Base-by-base conservation (phyloP, 2,329 filamentous ascomycete species). In the Diplodia seriata region DNA sequence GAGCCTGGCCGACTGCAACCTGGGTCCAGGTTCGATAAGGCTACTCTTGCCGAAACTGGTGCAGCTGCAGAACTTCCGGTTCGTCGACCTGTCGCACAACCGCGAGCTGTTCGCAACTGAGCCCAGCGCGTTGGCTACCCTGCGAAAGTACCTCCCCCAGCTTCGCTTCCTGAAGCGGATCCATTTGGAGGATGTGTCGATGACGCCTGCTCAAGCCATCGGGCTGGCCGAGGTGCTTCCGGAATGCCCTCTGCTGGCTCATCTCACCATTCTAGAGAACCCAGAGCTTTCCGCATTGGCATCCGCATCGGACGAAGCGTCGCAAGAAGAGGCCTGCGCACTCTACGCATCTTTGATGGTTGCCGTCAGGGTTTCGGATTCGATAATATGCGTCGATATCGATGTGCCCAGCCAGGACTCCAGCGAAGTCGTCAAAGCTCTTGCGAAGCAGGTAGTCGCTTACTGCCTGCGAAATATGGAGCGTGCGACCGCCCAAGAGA, bases 391-490 rank as follows among this genome's bases (percentile, higher is more conserved):
- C 68, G 87, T 99, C 69, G 95, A 98, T 76, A 92, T 98, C 68
- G 94, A 98, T 73, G 89, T 96, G 2, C 95, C 94, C 0, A 89
- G 86, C 38, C 84, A 89, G 26, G 89, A 92, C 67, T 91, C 91
- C n/a, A 92, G 91, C 66, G 95, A 97, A 76, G 87, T 97, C 29
- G 91, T 97, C 73, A 96, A 93, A 78, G 94, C 93, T 3, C 85
- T 97, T 72, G 94, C 93, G 0, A 96, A 94, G 75, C 94, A 97
- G 77, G 91, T 97, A n/a, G 90, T 97, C 53, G 94, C 93, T 0
- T 97, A 97, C 78, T 97, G 92, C 70, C 85, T 99, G 70, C 89
- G 91, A 68, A 99, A 99, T 74, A 90, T 99, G 83, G 93, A 97
- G 77, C 87, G 86, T 11, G 86, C 91, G 18, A 89, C 92, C 12